Evolutionary conservation across 345 rosid genomes (phyloP).

Genomic region (Eucalyptus guilfoylei): DNA sequence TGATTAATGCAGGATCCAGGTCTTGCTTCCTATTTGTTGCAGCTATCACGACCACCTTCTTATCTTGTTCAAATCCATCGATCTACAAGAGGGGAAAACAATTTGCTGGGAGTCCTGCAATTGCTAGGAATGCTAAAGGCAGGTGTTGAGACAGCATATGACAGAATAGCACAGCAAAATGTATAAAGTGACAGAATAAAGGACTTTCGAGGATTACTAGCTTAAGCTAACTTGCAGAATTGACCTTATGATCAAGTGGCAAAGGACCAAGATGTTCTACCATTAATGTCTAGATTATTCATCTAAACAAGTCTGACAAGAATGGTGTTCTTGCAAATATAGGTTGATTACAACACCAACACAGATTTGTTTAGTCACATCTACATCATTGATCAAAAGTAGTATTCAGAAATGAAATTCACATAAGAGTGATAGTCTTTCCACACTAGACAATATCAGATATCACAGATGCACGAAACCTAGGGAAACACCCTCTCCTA

Average conservation of each 20-base stretch:
- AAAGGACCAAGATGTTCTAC: not conserved
- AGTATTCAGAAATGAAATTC: not conserved
- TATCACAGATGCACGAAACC: not conserved
- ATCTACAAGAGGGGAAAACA: slow-evolving; percentile 33
- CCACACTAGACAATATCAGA: not conserved
- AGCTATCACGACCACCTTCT: slow-evolving; percentile 81
- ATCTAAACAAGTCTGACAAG: not conserved
- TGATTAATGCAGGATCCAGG: slow-evolving; percentile 88
- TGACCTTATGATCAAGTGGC: not conserved
- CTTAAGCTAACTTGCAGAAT: not conserved
- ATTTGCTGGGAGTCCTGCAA: not conserved
- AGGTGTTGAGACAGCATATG: not conserved
- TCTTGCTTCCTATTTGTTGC: slow-evolving; percentile 96
- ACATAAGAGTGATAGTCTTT: not conserved
- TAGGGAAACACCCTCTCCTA: not conserved
- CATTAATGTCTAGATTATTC: not conserved
- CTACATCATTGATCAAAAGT: not conserved
- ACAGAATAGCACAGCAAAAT: not conserved
- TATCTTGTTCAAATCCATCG: slow-evolving; percentile 94
- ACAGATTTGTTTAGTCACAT: not conserved
- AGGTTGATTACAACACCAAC: not conserved
- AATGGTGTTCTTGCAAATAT: not conserved
- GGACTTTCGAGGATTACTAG: not conserved
- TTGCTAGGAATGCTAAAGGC: not conserved
- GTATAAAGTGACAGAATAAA: not conserved